Evolutionary conservation across 257 asterid genomes (phyloP).

Genomic region (Handroanthus guayacan): DNA sequence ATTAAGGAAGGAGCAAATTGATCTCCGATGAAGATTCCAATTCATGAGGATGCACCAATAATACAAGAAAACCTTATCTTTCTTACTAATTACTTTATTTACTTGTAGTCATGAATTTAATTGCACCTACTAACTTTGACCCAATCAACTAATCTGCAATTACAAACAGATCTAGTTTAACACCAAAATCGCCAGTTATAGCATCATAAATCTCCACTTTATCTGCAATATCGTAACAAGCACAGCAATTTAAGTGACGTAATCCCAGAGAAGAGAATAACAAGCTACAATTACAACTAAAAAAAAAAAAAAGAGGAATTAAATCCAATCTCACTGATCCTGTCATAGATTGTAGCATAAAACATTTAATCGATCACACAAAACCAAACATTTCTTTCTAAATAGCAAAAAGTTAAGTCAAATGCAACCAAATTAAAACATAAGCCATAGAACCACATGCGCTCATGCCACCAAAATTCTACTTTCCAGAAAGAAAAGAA

Average conservation of each 20-base stretch:
- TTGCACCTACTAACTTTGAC: conserved; percentile 26
- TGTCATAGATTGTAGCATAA: conserved; percentile 29
- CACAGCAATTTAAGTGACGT: conserved; percentile 14
- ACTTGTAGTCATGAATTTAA: background rate
- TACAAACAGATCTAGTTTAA: conserved; percentile 24
- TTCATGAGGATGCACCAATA: conserved; percentile 21
- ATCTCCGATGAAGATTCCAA: conserved; percentile 17
- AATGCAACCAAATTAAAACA: conserved; percentile 23
- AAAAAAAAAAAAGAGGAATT: background rate
- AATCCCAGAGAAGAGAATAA: background rate
- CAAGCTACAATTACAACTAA: background rate
- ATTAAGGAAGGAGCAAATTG: conserved; percentile 29
- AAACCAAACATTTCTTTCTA: background rate
- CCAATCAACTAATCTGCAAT: conserved; percentile 9
- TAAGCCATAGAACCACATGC: conserved; percentile 12
- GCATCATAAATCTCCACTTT: conserved; percentile 27
- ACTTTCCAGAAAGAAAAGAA: background rate
- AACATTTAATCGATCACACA: conserved; percentile 18
- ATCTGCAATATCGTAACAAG: conserved; percentile 14
- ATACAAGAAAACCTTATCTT: conserved; percentile 18
- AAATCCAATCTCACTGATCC: conserved; percentile 33
- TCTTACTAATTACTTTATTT: background rate
- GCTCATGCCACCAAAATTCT: conserved; percentile 13
- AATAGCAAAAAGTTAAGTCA: conserved; percentile 18
- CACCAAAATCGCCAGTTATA: conserved; percentile 21